Percentiles rank a stretch among this genome's conserved stretches.
Conservation (phyloP, 768 basidiomycete genomes). For the Kwoniella mangroviensis region DNA sequence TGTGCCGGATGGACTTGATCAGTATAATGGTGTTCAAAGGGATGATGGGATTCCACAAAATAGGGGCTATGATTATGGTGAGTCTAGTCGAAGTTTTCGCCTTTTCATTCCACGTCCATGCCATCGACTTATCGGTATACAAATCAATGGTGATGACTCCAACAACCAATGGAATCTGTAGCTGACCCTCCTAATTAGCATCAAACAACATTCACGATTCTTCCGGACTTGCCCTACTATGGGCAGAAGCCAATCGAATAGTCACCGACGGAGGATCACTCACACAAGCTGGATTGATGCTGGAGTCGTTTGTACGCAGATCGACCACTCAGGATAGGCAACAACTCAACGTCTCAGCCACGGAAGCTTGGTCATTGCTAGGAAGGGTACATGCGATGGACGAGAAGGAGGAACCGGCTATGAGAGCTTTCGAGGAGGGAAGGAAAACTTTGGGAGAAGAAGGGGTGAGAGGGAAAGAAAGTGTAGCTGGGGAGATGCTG, state of each 20-base stretch:
- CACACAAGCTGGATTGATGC: slow-evolving; percentile 79
- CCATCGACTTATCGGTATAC: neutral
- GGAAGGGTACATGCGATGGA: slow-evolving; percentile 75
- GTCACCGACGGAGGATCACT: slow-evolving; percentile 81
- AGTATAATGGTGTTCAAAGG: slow-evolving; percentile 31
- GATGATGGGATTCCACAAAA: slow-evolving; percentile 77
- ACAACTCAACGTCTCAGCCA: slow-evolving; percentile 59
- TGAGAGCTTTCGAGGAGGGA: slow-evolving; percentile 59
- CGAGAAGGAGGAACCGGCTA: slow-evolving; percentile 60
- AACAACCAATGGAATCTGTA: neutral
- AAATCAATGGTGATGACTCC: neutral
- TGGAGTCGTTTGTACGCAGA: slow-evolving; percentile 79
- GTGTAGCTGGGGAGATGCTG: slow-evolving; percentile 42
- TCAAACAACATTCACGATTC: slow-evolving; percentile 6
- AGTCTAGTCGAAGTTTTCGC: slow-evolving; percentile 39
- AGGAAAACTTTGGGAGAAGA: slow-evolving; percentile 34
- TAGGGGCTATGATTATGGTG: slow-evolving; percentile 77
- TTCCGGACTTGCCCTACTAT: slow-evolving; percentile 16
- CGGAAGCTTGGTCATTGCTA: slow-evolving; percentile 86
- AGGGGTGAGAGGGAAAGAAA: slow-evolving; percentile 18
- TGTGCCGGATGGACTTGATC: slow-evolving; percentile 8
- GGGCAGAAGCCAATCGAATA: slow-evolving; percentile 71
- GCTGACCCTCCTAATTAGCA: slow-evolving; percentile 5
- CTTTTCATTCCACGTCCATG: neutral
- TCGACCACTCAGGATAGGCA: slow-evolving; percentile 23